Conservation (phyloP, 176 grass and related monocot species). For the Ananas comosus region DNA sequence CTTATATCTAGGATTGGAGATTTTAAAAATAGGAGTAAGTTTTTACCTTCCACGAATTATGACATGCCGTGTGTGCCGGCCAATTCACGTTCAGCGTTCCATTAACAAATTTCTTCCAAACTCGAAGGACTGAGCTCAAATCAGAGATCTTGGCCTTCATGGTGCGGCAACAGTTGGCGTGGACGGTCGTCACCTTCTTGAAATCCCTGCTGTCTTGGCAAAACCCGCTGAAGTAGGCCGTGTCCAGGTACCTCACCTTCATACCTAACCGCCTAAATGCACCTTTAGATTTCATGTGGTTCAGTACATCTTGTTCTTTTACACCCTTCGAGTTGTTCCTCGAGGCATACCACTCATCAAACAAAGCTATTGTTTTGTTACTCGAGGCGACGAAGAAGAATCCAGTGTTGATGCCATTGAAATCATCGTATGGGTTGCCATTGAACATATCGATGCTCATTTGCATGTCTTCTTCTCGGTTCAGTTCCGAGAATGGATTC, state of each 20-base stretch:
- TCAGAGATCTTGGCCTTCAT: slow-evolving; percentile 60
- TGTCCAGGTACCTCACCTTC: slow-evolving; percentile 52
- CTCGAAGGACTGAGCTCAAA: slow-evolving; percentile 33
- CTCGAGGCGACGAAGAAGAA: slow-evolving; percentile 43
- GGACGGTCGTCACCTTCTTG: slow-evolving; percentile 54
- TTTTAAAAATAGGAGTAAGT: neutral
- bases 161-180: slow-evolving; percentile 76
- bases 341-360: slow-evolving; percentile 36
- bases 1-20: neutral
- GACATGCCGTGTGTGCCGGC: neutral
- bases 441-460: slow-evolving; percentile 57
- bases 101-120: slow-evolving; percentile 5
- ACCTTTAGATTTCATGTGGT: slow-evolving; percentile 38
- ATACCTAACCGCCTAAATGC: slow-evolving; percentile 33
- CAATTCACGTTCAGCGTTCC: neutral
- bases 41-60: neutral
- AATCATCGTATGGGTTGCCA: slow-evolving; percentile 27
- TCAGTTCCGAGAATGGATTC: slow-evolving; percentile 11
- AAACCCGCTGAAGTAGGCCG: slow-evolving; percentile 52
- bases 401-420: slow-evolving; percentile 43
- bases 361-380: slow-evolving; percentile 32
- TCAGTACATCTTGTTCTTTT: slow-evolving; percentile 59
- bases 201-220: slow-evolving; percentile 48
- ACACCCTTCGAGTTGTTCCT: slow-evolving; percentile 17
- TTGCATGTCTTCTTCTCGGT: slow-evolving; percentile 30